These are phyloP conservation scores for Priceomyces medius DNA, from an alignment of 805 yeast genomes.

Conservation along the genomic window DNA sequence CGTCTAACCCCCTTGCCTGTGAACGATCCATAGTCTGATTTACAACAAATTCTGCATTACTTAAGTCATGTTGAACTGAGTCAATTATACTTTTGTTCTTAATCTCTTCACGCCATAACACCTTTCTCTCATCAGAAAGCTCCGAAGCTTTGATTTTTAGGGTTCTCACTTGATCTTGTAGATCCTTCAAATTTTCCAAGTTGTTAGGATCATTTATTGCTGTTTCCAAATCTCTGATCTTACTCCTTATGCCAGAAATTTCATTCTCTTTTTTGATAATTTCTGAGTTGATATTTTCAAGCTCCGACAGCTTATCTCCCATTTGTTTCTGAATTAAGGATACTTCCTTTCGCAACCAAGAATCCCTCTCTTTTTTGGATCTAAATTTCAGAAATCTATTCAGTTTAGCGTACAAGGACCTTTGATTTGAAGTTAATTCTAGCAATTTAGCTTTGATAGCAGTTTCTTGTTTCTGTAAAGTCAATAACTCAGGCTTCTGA, in stretches of 20 bases:
- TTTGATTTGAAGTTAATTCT: conserved; percentile 50
- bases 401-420: conserved; percentile 65
- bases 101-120: conserved; percentile 77
- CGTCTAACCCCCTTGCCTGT: conserved; percentile 64
- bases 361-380: conserved; percentile 57
- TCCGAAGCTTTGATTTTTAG: conserved; percentile 42
- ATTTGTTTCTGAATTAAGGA: conserved; percentile 29
- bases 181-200: conserved; percentile 8
- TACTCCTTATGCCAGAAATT: conserved; percentile 15
- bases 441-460: conserved; percentile 37
- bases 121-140: conserved; percentile 65
- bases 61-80: conserved; percentile 54
- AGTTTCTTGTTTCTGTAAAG: conserved; percentile 41
- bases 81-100: conserved; percentile 56
- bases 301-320: conserved; percentile 20
- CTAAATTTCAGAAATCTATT: conserved; percentile 64
- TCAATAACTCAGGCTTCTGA: conserved; percentile 41
- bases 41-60: conserved; percentile 57
- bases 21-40: conserved; percentile 74
- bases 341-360: conserved; percentile 62
- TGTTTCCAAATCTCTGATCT: conserved; percentile 14
- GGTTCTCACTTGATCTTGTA: conserved; percentile 39
- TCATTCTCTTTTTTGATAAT: conserved; percentile 24
- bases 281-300: conserved; percentile 22
- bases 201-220: conserved; percentile 11